Percentiles rank a stretch among this genome's conserved stretches.
These are phyloP conservation scores for Fusarium sp. DNA, from an alignment of 2,329 filamentous ascomycete genomes.

Conservation along the genomic window DNA sequence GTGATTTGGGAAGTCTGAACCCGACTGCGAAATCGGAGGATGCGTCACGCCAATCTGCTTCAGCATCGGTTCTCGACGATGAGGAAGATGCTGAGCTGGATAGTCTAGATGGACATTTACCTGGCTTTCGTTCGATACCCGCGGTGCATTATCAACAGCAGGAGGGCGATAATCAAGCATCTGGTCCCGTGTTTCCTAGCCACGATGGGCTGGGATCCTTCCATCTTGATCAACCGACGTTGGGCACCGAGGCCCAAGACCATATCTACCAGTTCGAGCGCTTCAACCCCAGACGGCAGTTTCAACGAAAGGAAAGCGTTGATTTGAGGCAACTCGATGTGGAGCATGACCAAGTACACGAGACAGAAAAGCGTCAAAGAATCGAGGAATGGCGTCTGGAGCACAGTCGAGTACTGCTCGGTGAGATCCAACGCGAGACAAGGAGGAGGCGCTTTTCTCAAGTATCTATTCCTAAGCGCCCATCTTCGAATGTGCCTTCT, in stretches of 20 bases:
- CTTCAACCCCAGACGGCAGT: constrained; percentile 78
- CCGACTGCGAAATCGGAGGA: constrained; percentile 72
- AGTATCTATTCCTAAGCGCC: constrained; percentile 54
- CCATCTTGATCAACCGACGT: constrained; percentile 67
- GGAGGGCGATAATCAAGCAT: constrained; percentile 52
- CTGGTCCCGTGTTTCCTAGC: constrained; percentile 80
- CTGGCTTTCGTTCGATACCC: constrained; percentile 80
- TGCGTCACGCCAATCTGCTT: constrained; percentile 55
- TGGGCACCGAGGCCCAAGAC: constrained; percentile 74
- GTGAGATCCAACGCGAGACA: constrained; percentile 91
- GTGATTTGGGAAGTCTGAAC: constrained; percentile 83
- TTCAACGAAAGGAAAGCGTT: constrained; percentile 63
- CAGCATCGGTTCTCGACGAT: constrained; percentile 53
- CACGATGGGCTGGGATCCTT: constrained; percentile 96
- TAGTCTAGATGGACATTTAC: constrained; percentile 90
- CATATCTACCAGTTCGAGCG: constrained; percentile 90
- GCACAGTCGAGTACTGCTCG: constrained; percentile 84
- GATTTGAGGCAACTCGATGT: constrained; percentile 63
- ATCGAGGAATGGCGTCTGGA: constrained; percentile 95
- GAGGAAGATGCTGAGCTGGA: constrained; percentile 86
- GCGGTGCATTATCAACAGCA: constrained; percentile 42
- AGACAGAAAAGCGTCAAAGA: constrained; percentile 80
- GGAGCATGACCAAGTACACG: constrained; percentile 67
- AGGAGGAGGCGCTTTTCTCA: constrained; percentile 72
- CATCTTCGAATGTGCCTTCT: constrained; percentile 45